A percentile compares a stretch with the other conserved stretches of the same genome.
Evolutionary conservation across 2,329 filamentous ascomycete species (phyloP).

Genomic region (Didymella segeticola): DNA sequence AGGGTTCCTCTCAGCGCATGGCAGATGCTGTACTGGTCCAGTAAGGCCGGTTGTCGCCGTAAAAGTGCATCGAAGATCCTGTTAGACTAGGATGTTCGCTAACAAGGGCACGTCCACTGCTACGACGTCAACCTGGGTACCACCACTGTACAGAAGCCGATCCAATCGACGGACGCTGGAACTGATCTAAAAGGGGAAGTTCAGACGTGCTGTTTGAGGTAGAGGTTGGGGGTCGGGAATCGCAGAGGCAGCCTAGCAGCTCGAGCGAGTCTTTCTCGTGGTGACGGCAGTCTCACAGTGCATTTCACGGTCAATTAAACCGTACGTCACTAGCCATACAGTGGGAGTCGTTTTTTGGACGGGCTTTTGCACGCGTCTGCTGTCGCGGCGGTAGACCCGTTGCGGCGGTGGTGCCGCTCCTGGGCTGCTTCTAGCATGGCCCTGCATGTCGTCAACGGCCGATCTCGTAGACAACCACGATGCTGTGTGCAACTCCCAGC

Average conservation of each 20-base stretch:
- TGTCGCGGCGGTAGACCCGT: slow-evolving; percentile 10
- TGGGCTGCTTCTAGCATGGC: slow-evolving; percentile 2
- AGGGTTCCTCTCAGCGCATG: background rate
- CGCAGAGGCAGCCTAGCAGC: background rate
- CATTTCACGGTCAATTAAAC: background rate
- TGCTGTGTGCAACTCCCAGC: slow-evolving; percentile 11
- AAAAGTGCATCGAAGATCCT: slow-evolving; percentile 9
- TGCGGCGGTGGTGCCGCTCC: slow-evolving; percentile 4
- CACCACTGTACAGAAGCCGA: background rate
- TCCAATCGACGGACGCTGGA: slow-evolving; percentile 1
- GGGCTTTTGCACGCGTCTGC: background rate
- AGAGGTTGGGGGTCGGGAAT: background rate
- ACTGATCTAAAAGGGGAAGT: background rate
- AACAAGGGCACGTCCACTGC: background rate
- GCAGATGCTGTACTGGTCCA: background rate
- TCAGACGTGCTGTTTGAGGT: background rate
- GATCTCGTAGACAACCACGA: slow-evolving; percentile 15
- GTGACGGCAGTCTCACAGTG: no score
- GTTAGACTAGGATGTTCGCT: slow-evolving; percentile 6
- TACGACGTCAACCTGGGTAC: slow-evolving; percentile 9
- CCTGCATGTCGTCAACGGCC: slow-evolving; percentile 15
- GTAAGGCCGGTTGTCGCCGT: background rate
- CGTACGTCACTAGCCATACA: slow-evolving; percentile 12
- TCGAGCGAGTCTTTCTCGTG: no score
- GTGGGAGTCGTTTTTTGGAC: background rate